These are phyloP conservation scores for Beta lomatogona DNA, from an alignment of 179 eudicot species.

Conservation along the genomic window DNA sequence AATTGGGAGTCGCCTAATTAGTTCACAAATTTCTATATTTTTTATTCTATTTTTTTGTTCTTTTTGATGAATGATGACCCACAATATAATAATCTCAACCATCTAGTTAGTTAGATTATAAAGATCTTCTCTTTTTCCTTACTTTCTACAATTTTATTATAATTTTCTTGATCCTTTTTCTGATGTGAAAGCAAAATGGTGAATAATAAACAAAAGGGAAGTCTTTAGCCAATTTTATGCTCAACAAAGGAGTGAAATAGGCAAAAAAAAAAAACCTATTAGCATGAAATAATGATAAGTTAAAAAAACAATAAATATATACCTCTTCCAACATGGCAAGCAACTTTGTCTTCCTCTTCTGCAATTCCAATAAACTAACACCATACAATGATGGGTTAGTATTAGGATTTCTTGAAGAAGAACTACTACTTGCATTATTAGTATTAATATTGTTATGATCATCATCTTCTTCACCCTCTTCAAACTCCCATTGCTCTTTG, in stretches of 20 bases:
- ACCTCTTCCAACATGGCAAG: slow-evolving; percentile 94
- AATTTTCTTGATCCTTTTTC: slow-evolving; percentile 8
- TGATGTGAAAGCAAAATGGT: not conserved
- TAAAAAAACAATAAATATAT: not conserved
- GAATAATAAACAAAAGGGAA: not conserved
- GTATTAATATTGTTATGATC: not conserved
- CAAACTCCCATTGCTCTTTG: slow-evolving; percentile 27
- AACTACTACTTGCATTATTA: slow-evolving; percentile 27
- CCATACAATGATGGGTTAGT: slow-evolving; percentile 36
- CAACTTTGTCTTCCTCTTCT: slow-evolving; percentile 73
- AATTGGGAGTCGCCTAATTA: slow-evolving; percentile 62
- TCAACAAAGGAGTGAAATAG: not conserved
- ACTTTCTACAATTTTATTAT: not conserved
- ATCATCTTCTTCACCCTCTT: slow-evolving; percentile 23
- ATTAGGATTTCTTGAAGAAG: slow-evolving; percentile 31
- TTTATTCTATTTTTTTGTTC: not conserved
- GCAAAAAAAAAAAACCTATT: not conserved
- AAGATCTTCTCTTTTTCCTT: slow-evolving; percentile 17
- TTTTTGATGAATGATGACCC: slow-evolving; percentile 23
- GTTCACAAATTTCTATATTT: slow-evolving; percentile 38
- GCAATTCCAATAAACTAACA: slow-evolving; percentile 70
- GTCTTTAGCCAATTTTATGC: slow-evolving; percentile 3
- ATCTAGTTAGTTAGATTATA: slow-evolving; percentile 36
- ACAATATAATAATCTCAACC: slow-evolving; percentile 7
- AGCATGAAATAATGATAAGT: not conserved